phyloP scores from a whole-genome alignment of 768 basidiomycete genomes.

The Amanita pseudoporphyria region DNA sequence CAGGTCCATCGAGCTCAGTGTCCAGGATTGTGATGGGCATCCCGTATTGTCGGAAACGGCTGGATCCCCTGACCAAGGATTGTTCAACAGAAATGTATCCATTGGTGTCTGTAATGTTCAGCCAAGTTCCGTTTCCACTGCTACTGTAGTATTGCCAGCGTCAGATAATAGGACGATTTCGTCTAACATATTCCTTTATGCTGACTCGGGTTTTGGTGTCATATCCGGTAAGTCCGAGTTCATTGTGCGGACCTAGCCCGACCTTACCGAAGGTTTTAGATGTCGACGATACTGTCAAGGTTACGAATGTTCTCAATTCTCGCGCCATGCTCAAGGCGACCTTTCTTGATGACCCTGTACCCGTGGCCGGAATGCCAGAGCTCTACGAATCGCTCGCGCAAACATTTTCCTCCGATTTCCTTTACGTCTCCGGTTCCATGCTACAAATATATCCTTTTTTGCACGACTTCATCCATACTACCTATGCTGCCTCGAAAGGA shows the following conservation, averaged over 20 bases:
- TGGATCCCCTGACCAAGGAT: conserved; percentile 22
- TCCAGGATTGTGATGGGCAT: conserved; percentile 21
- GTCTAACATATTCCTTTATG: conserved; percentile 24
- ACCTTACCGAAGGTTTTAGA: conserved; percentile 15
- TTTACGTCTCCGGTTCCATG: conserved; percentile 34
- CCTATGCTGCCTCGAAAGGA: conserved; percentile 25
- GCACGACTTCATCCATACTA: conserved; percentile 25
- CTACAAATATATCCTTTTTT: conserved; percentile 39
- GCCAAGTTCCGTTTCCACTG: conserved; percentile 8
- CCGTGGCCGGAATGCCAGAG: conserved; percentile 37
- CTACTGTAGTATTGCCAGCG: conserved; percentile 9
- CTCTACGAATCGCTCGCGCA: conserved; percentile 27
- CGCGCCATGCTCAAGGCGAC: conserved; percentile 25
- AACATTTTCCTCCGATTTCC: conserved; percentile 29
- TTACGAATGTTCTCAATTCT: conserved; percentile 29
- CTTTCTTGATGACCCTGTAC: conserved; percentile 27
- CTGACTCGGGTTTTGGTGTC: conserved; percentile 29
- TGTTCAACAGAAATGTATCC: conserved; percentile 22
- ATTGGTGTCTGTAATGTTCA: conserved; percentile 20
- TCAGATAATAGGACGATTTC: not conserved
- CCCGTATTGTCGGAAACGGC: conserved; percentile 20
- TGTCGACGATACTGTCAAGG: conserved; percentile 36
- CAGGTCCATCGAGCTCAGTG: conserved; percentile 21
- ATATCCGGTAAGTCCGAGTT: conserved; percentile 26
- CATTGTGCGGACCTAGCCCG: not conserved